phyloP scores from a whole-genome alignment of 345 rosid species.

The Lumnitzera littorea region DNA sequence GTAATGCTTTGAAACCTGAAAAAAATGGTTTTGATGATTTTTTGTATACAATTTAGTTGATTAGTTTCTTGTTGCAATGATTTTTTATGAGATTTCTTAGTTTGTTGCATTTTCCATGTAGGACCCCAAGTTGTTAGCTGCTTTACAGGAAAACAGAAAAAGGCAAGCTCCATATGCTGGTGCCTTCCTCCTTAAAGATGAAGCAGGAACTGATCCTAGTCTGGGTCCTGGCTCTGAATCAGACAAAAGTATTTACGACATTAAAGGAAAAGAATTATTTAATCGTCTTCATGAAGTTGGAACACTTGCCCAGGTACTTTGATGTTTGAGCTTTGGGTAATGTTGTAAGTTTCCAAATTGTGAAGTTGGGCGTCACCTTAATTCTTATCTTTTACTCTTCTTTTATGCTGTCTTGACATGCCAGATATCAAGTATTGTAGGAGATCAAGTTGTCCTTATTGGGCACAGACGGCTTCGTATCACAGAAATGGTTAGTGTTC shows the following conservation, averaged over 20 bases:
- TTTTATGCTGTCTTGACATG: conserved; percentile 12
- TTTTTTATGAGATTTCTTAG: background rate
- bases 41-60: too few species aligned
- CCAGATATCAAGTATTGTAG: conserved; percentile 85
- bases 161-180: conserved; percentile 98
- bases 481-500: conserved; percentile 75
- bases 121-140: conserved; percentile 92
- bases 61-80: background rate
- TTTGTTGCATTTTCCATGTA: conserved; percentile 17
- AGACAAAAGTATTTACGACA: conserved; percentile 56
- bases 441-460: conserved; percentile 87
- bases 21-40: too few species aligned
- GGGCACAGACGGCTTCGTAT: conserved; percentile 92
- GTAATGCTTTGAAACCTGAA: background rate
- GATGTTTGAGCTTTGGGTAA: conserved; percentile 4
- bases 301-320: conserved; percentile 86
- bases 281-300: conserved; percentile 93
- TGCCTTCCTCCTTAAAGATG: conserved; percentile 95
- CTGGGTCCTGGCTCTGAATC: conserved; percentile 50
- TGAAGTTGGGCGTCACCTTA: background rate
- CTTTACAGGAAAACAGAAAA: conserved; percentile 83
- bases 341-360: background rate
- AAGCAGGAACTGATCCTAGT: conserved; percentile 59
- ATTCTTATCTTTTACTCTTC: background rate
- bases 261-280: conserved; percentile 79